Evolutionary conservation across 2,329 filamentous ascomycete genomes (phyloP), one percentile per base, ranked within the genome.

Genomic region (Aspergillus aculeatinus): DNA sequence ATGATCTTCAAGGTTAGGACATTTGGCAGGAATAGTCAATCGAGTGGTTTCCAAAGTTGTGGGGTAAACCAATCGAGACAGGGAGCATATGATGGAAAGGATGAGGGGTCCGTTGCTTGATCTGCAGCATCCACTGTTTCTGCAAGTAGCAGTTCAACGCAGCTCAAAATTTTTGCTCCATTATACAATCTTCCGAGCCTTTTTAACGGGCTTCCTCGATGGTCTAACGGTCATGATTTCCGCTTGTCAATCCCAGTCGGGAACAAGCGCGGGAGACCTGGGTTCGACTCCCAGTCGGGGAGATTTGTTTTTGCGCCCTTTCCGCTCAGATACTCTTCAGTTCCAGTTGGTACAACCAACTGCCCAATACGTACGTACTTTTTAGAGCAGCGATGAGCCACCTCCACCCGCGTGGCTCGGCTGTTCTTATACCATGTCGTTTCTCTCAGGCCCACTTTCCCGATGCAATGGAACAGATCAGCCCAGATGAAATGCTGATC

Each of bases 191-290:
- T 16, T 35, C 2, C 1, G 11, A 44, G 0, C 7, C 25, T 39
- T 2, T 10, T 33, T 5, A 55, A 16, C 2, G 23, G 9, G 23
- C 12, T 23, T 55, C 53, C 53, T 55, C 42, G 53, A 55, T 55
- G 53, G 53, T 55, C 53, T 55, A 55, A 55, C 53, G 53, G 53
- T 55, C 53, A 55, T 55, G 53, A 55, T 55, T 55, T 55, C 53
- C 53, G 53, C 53, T 55, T 55, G 53, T 55, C 53, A 55, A 55
- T 55, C 53, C 53, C 33, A n/a, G 10, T 35, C 7, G 33, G 53
- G 53, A 55, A 55, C 53, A 55, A 55, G 53, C 53, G 53, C 53
- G 53, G 53, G 53, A 55, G 53, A 55, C 53, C 53, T 55, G 53
- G 53, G 53, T 55, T 55, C 53, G 53, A 55, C 53, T 55, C 53